These are phyloP conservation scores for Mycena citricolor DNA, from an alignment of 1,284 basidiomycete genomes.

Conservation along the genomic window DNA sequence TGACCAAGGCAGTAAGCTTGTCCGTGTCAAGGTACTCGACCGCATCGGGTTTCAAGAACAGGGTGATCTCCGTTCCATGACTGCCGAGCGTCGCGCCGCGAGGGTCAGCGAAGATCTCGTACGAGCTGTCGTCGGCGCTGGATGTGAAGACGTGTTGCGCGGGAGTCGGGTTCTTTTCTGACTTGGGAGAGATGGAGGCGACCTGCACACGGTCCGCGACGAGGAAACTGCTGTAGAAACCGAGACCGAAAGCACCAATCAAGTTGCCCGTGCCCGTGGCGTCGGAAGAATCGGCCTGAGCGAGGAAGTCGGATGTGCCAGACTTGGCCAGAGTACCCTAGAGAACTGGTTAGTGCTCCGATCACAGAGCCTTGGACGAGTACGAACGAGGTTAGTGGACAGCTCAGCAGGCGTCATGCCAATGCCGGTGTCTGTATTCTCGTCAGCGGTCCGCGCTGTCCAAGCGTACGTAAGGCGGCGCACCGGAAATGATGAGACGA, in stretches of 20 bases:
- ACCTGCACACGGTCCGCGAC: slow-evolving; percentile 89
- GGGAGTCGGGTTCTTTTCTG: slow-evolving; percentile 68
- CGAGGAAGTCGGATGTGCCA: slow-evolving; percentile 90
- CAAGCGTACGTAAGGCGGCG: slow-evolving; percentile 21
- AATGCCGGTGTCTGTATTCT: slow-evolving; percentile 83
- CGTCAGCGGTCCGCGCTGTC: slow-evolving; percentile 6
- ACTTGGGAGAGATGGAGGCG: slow-evolving; percentile 73
- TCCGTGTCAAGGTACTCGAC: slow-evolving; percentile 71
- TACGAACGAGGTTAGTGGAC: slow-evolving; percentile 61
- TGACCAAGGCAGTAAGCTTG: slow-evolving; percentile 69
- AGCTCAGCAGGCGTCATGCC: slow-evolving; percentile 91
- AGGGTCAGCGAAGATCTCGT: slow-evolving; percentile 86
- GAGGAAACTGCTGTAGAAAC: slow-evolving; percentile 90
- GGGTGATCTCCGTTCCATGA: slow-evolving; percentile 88
- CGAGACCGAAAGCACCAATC: slow-evolving; percentile 89
- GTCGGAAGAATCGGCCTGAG: slow-evolving; percentile 70
- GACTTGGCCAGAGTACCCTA: slow-evolving; percentile 92
- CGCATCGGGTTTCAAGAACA: slow-evolving; percentile 77
- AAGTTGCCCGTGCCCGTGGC: slow-evolving; percentile 66
- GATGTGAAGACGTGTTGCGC: slow-evolving; percentile 84
- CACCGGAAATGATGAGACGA: slow-evolving; percentile 77
- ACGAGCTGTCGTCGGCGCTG: slow-evolving; percentile 79
- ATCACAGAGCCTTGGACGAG: not conserved
- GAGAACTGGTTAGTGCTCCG: not conserved
- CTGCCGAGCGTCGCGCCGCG: slow-evolving; percentile 83